Evolutionary conservation across 805 yeast genomes (phyloP), one percentile per base, ranked within the genome.

Genomic region (Pichia exigua): DNA sequence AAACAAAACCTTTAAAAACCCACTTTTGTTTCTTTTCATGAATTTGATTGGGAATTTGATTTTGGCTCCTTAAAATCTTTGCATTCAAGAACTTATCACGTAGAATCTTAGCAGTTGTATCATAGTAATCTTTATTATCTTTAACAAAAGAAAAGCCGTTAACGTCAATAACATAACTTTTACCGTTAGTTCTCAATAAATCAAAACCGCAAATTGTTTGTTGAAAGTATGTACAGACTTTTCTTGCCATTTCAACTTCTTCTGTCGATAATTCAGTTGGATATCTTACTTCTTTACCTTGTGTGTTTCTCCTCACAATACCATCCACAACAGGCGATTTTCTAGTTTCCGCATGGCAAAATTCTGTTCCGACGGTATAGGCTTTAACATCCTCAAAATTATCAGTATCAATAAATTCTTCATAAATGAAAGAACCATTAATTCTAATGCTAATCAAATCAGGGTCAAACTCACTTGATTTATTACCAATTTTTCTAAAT

Each of bases 281-380:
- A 63, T 86, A 94, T 57, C 99, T 77, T 45, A 94, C 84, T 69
- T 94, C 99, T 67, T 94, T 94, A 45, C 99, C 99, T 62, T 91
- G 96, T 1, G 98, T 91, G 65, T 94, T 94, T 66, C 99, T 79
- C 63, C 97, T 78, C 26, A 94, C 99, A 52, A 94, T 87, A 45
- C 99, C 99, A 70, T 94, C 99, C n/a, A 94, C 99, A 3, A 94
- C 99, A 1, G 99, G 99, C 0, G 97, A 89, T 67, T 94, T 94
- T 63, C 99, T 78, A 1, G 99, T 94, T 65, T 94, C 99, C 0
- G 99, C 99, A 67, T 94, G 99, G 65, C 99, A 94, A 63, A 79
- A 94, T 20, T 73, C 73, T 3, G 85, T 81, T 1, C 99, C 98
- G 4, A 94, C 98, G 1, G 99, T 94, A 67, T 94, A 94, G 0